These are phyloP conservation scores for Peronospora destructor DNA, from an alignment of 352 stramenopile genomes.

Conservation along the genomic window DNA sequence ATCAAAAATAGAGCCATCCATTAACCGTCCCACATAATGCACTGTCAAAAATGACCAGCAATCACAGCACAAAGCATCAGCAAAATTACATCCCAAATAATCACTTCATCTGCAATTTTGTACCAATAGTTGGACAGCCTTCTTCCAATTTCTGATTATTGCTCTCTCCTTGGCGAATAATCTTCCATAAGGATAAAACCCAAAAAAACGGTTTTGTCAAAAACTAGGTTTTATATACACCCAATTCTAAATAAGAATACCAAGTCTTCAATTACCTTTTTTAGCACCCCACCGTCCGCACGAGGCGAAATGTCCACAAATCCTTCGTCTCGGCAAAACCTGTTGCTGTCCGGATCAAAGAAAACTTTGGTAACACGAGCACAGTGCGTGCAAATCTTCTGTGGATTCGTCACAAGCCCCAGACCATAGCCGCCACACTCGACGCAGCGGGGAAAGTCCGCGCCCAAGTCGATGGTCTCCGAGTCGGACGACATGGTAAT, in stretches of 20 bases:
- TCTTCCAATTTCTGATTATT: conserved; percentile 58
- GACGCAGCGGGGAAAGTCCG: conserved; percentile 50
- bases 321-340: conserved; percentile 60
- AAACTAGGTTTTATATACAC: too few species aligned
- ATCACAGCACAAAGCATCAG: conserved; percentile 1
- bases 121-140: conserved; percentile 75
- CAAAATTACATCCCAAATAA: background rate
- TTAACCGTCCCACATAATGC: conserved; percentile 74
- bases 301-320: conserved; percentile 78
- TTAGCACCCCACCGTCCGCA: conserved; percentile 69
- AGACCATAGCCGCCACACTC: conserved; percentile 65
- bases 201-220: background rate
- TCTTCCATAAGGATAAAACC: conserved; percentile 14
- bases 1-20: conserved; percentile 85
- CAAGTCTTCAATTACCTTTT: conserved; percentile 61
- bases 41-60: conserved; percentile 25
- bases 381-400: conserved; percentile 70
- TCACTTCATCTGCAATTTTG: background rate
- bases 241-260: too few species aligned
- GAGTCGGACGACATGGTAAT: background rate
- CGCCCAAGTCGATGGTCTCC: conserved; percentile 3
- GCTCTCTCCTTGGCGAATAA: conserved; percentile 49
- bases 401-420: conserved; percentile 61
- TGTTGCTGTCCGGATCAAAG: conserved; percentile 66
- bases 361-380: conserved; percentile 56